phyloP scores from a whole-genome alignment of 2,329 filamentous ascomycete genomes.

The Colletotrichum sp. region DNA sequence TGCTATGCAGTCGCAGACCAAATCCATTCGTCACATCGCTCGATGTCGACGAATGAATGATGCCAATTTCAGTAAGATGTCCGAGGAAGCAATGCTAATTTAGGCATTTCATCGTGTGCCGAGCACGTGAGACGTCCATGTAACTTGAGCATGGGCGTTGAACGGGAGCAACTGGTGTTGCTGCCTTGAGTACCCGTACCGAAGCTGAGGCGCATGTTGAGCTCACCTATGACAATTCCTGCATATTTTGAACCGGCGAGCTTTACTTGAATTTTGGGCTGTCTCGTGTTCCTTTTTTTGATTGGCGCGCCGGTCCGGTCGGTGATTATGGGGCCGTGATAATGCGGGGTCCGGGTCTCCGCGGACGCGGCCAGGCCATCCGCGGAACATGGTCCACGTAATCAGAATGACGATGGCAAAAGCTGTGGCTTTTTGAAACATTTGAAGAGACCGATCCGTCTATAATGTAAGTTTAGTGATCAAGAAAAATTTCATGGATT shows the following conservation, averaged over 20 bases:
- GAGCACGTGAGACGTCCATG: background rate
- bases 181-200: background rate
- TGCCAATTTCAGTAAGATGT: background rate
- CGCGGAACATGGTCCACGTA: background rate
- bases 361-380: background rate
- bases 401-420: background rate
- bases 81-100: background rate
- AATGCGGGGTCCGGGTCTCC: background rate
- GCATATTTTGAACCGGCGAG: background rate
- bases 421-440: background rate
- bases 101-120: background rate
- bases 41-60: background rate
- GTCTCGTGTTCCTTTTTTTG: background rate
- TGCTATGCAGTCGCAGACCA: too few species aligned
- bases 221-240: background rate
- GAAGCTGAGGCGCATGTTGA: background rate
- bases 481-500: background rate
- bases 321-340: background rate
- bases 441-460: rapidly evolving
- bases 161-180: background rate
- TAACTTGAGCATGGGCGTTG: background rate
- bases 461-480: background rate
- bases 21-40: background rate
- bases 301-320: background rate
- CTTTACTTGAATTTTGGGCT: background rate